phyloP scores from a whole-genome alignment of 148 eudicot genomes.

The Fallopia convolvulus region DNA sequence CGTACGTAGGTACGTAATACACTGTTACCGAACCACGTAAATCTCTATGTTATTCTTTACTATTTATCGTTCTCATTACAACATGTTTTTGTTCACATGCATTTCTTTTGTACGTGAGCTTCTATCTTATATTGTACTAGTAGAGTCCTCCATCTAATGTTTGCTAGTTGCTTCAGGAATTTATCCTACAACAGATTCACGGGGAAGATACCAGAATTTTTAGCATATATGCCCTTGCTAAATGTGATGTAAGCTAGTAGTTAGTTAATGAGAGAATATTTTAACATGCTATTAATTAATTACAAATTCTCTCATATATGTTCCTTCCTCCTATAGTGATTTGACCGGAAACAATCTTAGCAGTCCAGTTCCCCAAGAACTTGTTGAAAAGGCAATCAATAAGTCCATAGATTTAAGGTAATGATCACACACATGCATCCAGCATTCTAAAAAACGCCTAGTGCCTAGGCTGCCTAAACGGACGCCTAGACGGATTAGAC shows the following conservation, averaged over 20 bases:
- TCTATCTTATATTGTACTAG: not conserved
- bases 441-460: too few relatives aligned
- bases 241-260: not conserved
- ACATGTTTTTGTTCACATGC: too few relatives aligned
- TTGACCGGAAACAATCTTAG: not conserved
- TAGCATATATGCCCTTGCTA: constrained; percentile 2
- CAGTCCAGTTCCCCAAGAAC: not conserved
- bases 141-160: too few relatives aligned
- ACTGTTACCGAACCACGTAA: too few relatives aligned
- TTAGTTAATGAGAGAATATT: too few relatives aligned
- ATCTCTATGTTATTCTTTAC: too few relatives aligned
- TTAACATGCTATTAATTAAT: not conserved
- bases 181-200: constrained; percentile 12
- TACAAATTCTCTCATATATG: not conserved
- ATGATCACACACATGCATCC: not conserved
- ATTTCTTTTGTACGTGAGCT: too few relatives aligned
- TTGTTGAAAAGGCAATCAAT: not conserved
- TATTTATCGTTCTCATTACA: too few relatives aligned
- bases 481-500: too few relatives aligned
- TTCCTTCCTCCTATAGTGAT: not conserved
- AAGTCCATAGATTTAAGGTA: not conserved
- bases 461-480: too few relatives aligned
- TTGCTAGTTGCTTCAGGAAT: not conserved
- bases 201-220: not conserved
- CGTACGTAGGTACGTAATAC: too few relatives aligned